Evolutionary conservation across 495 filamentous ascomycete species (phyloP).

Genomic region (Penicillium ochrochloron): DNA sequence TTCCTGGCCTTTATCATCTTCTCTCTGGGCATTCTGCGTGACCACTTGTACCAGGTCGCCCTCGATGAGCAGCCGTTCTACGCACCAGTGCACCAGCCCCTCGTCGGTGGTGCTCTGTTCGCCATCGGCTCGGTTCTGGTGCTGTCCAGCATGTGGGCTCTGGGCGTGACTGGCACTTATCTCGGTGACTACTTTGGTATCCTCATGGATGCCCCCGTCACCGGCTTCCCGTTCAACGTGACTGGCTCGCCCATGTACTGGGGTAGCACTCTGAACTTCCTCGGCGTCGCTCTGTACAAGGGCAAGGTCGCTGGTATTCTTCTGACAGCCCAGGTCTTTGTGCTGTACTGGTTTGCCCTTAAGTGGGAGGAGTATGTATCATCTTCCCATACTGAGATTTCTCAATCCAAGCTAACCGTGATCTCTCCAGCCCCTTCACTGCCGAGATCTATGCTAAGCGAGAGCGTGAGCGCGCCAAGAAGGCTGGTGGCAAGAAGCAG

Average conservation of each 20-base stretch:
- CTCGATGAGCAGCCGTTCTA: constrained; percentile 50
- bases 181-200: constrained; percentile 98
- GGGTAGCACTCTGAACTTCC: constrained; percentile 88
- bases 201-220: constrained; percentile 92
- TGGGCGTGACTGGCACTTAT: constrained; percentile 97
- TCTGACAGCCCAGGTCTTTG: constrained; percentile 73
- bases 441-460: constrained; percentile 92
- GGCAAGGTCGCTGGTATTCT: constrained; percentile 88
- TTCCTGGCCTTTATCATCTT: constrained; percentile 88
- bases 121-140: constrained; percentile 82
- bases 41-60: constrained; percentile 61
- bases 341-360: constrained; percentile 82
- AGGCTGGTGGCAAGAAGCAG: constrained; percentile 46
- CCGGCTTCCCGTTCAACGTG: constrained; percentile 93
- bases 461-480: constrained; percentile 52
- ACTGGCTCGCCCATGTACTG: constrained; percentile 96
- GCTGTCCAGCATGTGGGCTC: constrained; percentile 82
- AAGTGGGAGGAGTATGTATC: constrained; percentile 79
- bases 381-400: not conserved
- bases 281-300: constrained; percentile 85
- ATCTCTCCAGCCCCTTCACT: constrained; percentile 77
- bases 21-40: constrained; percentile 84
- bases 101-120: constrained; percentile 71
- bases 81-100: constrained; percentile 68
- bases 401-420: constrained; percentile 19